Base-by-base conservation (phyloP, 768 basidiomycete genomes). In the Pulveroboletus ravenelii region DNA sequence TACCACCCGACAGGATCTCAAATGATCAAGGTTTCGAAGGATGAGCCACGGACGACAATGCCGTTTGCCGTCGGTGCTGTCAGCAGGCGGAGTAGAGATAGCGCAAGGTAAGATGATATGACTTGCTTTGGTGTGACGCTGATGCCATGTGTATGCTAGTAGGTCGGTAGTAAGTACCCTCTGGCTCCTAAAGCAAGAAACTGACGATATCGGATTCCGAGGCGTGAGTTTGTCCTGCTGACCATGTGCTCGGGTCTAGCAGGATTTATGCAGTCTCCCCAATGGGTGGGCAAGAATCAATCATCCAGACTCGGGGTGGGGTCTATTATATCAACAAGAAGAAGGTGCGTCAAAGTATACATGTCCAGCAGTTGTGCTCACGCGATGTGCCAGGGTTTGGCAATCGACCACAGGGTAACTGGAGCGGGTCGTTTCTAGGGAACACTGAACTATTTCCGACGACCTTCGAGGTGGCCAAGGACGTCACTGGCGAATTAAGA, bases 301-400 rank as follows among this genome's bases (percentile, higher is more conserved):
- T 12, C 69, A 72, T 45, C 68, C 65, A 10, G 71, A 72, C 15
- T 59, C 56, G 15, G 68, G 64, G 13, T 54, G n/a, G n/a, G n/a
- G n/a, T 57, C 12, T 69, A 66, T 36, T 73, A 66, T 45, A 60
- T 60, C 29, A 47, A 72, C 27, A 23, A 52, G 39, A 67, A 68
- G n/a, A 65, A 61, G 59, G 71, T 72, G 17, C 52, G 54, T 45
- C 13, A 2, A 27, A n/a, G 3, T 18, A 41, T n/a, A 14, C 31
- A 9, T 15, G 35, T n/a, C 37, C 23, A 7, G 13, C 23, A 10
- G 2, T 10, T 32, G 18, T 8, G 9, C 42, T 53, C 34, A 46
- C 42, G 23, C 27, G 31, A n/a, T 1, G 4, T 8, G 9, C 7
- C 17, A 64, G 61, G 25, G 39, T n/a, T 2, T 60, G 30, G 60